Evolutionary conservation across 164 flowering plant species (phyloP).

Genomic region (Aristolochia californica): DNA sequence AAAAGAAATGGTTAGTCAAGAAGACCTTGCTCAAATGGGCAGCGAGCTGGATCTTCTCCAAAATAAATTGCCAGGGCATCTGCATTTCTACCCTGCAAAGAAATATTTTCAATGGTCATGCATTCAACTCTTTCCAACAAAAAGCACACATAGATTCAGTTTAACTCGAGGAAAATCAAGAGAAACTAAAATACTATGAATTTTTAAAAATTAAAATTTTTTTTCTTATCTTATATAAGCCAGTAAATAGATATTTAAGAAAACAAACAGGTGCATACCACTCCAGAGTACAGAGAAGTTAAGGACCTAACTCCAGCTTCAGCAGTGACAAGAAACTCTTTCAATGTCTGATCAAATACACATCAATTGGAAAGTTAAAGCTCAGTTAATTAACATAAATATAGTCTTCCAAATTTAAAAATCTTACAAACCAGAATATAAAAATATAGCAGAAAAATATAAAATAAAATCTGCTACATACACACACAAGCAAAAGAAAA

Average conservation of each 20-base stretch:
- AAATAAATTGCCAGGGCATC: constrained; percentile 84
- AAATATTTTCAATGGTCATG: background rate
- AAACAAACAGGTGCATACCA: constrained; percentile 41
- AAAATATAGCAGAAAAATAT: too few species aligned
- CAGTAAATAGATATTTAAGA: background rate
- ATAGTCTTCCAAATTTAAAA: background rate
- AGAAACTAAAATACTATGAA: too few species aligned
- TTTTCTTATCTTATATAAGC: too few species aligned
- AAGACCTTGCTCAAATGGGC: constrained; percentile 94
- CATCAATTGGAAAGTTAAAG: background rate
- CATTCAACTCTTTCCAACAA: too few species aligned
- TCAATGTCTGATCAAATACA: constrained; percentile 44
- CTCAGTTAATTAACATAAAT: background rate
- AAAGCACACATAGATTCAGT: too few species aligned
- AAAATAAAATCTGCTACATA: too few species aligned
- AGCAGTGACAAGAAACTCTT: constrained; percentile 67
- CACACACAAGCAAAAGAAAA: too few species aligned
- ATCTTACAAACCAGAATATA: background rate
- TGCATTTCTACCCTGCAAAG: constrained; percentile 77
- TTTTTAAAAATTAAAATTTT: too few species aligned
- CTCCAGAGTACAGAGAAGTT: constrained; percentile 74
- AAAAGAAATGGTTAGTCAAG: background rate
- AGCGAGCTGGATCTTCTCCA: constrained; percentile 94
- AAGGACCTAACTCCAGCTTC: constrained; percentile 86
- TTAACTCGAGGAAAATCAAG: too few species aligned